phyloP scores from a whole-genome alignment of 306 rosid genomes.

The Cucumis sativus region Cucumber_9930_V3 NC_026655.2:6648001-6648500 shows the following conservation, averaged over 20 bases:
- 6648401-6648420: background rate
- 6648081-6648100: conserved; percentile 68
- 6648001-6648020: conserved; percentile 90
- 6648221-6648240: too few species aligned
- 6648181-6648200: too few species aligned
- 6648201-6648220: too few species aligned
- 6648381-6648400: background rate
- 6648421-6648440: background rate
- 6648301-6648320: too few species aligned
- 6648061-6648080: conserved; percentile 99
- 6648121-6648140: background rate
- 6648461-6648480: too few species aligned
- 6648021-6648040: conserved; percentile 78
- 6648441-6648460: background rate
- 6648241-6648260: too few species aligned
- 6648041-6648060: conserved; percentile 66
- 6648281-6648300: too few species aligned
- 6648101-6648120: conserved; percentile 80
- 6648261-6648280: too few species aligned
- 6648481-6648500: too few species aligned
- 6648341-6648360: background rate
- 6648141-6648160: too few species aligned
- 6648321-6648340: too few species aligned
- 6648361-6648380: background rate
- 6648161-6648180: too few species aligned